Base-by-base conservation (phyloP, 2,329 filamentous ascomycete species). In the Hypomyces rosellus region DNA sequence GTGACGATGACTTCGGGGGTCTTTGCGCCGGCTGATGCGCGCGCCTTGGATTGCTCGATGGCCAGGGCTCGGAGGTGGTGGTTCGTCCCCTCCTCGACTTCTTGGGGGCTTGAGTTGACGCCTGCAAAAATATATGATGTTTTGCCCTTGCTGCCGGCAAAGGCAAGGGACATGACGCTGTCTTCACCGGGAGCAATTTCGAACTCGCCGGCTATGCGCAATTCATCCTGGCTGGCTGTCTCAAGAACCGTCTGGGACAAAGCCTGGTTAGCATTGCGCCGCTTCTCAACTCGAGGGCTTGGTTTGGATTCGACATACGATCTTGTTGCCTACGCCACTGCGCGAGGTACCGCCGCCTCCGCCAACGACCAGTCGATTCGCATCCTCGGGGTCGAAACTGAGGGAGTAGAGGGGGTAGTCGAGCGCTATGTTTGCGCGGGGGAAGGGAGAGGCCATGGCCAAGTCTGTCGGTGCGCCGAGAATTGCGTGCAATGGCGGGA, bases 331-430 rank as follows among this genome's bases (percentile, higher is more conserved):
- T 18, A 96, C 88, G 41, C 89, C 90, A 58, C 82, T 89, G 57
- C 82, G 81, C 45, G 87, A 84, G 56, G 88, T 84, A 46, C 92
- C 92, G 57, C 92, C 92, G 54, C 92, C 92, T 47, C 92, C 92
- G 53, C 86, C 89, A 36, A 96, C 88, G 8, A 96, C 73, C 20
- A 96, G 75, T 56, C 84, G 84, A 55, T 80, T 80, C 53, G 85
- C 78, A 71, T 95, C 84, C 61, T 85, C 79, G 46, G 86, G 88
- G 64, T 95, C 89, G 68, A 95, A 96, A 63, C 90, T 90, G 65
- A 89, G 87, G 50, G 86, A 83, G 68, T 90, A 96, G 52, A 95
- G 80, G 45, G 91, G 91, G 68, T 92, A 96, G 51, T 83, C 81
- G 57, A 95, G 80, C 50, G 82, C 81, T 59, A 82, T 74, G 66